phyloP scores from a whole-genome alignment of 2,329 filamentous ascomycete species.

The Botrytis aclada region DNA sequence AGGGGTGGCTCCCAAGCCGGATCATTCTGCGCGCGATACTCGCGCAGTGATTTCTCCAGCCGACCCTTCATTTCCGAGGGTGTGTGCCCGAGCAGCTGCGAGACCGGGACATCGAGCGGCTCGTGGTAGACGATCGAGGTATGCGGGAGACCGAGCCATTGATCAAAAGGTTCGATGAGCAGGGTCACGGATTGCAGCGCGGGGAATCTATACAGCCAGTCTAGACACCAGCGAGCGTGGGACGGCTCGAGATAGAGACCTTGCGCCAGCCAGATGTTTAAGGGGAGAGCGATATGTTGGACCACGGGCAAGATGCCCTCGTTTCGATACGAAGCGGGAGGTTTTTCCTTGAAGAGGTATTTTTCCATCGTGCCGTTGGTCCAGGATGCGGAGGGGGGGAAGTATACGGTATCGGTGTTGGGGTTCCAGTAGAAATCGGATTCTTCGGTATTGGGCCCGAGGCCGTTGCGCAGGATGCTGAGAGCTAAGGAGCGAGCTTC shows the following conservation, averaged over 20 bases:
- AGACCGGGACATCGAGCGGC: background rate
- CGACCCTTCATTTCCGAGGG: background rate
- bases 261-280: background rate
- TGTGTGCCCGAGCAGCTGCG: background rate
- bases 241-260: background rate
- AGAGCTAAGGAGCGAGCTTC: constrained; percentile 15
- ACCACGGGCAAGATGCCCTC: background rate
- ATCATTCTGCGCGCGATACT: background rate
- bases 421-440: constrained; percentile 14
- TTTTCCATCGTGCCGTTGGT: background rate
- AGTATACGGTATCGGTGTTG: background rate
- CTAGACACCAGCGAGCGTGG: background rate
- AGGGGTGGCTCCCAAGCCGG: background rate
- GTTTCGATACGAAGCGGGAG: background rate
- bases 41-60: background rate
- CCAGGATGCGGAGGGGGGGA: constrained; percentile 7
- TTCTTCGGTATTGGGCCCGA: background rate
- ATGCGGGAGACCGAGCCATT: background rate
- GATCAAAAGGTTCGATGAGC: constrained; percentile 7
- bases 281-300: background rate
- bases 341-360: background rate
- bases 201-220: background rate
- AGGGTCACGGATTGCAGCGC: background rate
- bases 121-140: background rate
- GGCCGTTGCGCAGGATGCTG: background rate